phyloP scores from a whole-genome alignment of 208 protist species.

The Wallacemonas sp. region DNA sequence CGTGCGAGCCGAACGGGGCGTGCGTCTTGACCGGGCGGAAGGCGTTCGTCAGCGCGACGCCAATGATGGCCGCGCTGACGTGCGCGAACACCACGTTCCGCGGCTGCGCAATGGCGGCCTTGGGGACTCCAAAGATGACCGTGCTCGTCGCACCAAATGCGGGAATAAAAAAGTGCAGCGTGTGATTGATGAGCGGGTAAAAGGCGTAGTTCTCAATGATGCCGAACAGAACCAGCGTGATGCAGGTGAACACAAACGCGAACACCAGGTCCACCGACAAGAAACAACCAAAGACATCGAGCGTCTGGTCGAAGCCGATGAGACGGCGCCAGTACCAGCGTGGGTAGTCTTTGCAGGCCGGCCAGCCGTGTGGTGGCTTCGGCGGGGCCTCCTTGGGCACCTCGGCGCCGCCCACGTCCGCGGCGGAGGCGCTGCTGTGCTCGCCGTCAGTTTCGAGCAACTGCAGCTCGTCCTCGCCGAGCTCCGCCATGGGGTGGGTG shows the following conservation, averaged over 20 bases:
- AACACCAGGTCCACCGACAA: conserved; percentile 45
- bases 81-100: conserved; percentile 55
- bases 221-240: conserved; percentile 53
- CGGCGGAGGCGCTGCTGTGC: background rate
- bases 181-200: conserved; percentile 38
- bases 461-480: background rate
- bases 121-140: conserved; percentile 55
- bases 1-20: conserved; percentile 53
- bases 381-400: conserved; percentile 9
- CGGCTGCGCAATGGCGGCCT: conserved; percentile 57
- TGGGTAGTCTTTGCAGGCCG: conserved; percentile 28
- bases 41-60: conserved; percentile 45
- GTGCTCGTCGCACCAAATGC: conserved; percentile 61
- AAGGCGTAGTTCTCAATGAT: conserved; percentile 70
- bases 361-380: conserved; percentile 37
- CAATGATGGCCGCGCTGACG: conserved; percentile 65
- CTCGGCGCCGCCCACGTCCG: background rate
- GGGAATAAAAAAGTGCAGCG: conserved; percentile 49
- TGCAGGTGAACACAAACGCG: conserved; percentile 47
- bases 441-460: conserved; percentile 3
- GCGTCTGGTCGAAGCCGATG: conserved; percentile 55
- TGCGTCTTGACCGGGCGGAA: conserved; percentile 41
- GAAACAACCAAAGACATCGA: conserved; percentile 54
- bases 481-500: conserved; percentile 13
- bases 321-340: conserved; percentile 63